Percentiles rank a stretch among this genome's conserved stretches.
Conservation (phyloP, 129 eudicot species). For the Heracleum sosnowskyi region DNA sequence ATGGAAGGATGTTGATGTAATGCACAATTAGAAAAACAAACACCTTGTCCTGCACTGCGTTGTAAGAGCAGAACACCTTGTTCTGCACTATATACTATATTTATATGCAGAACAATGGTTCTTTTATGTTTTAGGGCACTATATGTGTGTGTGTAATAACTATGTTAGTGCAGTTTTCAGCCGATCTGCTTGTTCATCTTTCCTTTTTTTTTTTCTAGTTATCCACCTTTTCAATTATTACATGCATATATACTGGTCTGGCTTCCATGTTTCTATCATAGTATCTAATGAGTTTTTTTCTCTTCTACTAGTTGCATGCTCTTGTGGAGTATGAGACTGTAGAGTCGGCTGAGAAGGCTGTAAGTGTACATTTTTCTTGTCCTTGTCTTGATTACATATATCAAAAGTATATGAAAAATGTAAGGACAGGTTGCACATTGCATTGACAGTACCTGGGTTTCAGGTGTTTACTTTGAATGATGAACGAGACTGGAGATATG, state of each 20-base stretch:
- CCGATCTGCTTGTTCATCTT: background rate
- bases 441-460: slow-evolving; percentile 11
- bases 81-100: too few species aligned
- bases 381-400: background rate
- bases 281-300: background rate
- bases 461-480: slow-evolving; percentile 80
- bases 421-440: background rate
- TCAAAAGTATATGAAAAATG: background rate
- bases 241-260: background rate
- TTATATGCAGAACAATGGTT: too few species aligned
- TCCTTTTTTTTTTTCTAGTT: background rate
- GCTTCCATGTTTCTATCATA: background rate
- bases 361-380: slow-evolving; percentile 27
- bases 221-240: background rate
- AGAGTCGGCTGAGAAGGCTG: slow-evolving; percentile 98
- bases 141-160: too few species aligned
- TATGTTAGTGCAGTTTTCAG: background rate
- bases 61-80: too few species aligned
- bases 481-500: slow-evolving; percentile 92
- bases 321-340: slow-evolving; percentile 70
- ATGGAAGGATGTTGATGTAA: too few species aligned
- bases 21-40: too few species aligned
- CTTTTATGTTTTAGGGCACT: too few species aligned
- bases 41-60: too few species aligned
- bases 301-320: slow-evolving; percentile 67